These are phyloP conservation scores for Suillus cothurnatus DNA, from an alignment of 768 basidiomycete genomes.

Conservation along the genomic window DNA sequence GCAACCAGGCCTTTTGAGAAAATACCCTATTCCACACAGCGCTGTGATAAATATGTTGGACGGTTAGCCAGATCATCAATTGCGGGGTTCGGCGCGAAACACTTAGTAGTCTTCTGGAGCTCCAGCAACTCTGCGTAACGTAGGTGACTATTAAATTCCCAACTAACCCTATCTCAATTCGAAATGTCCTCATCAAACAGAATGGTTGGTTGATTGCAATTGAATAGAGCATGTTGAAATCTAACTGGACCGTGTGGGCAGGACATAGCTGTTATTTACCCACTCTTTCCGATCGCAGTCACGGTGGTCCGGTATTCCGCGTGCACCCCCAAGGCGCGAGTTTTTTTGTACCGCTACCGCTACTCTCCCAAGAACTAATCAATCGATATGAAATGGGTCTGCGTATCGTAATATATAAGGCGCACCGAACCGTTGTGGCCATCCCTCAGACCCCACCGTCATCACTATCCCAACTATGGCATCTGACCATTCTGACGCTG, in stretches of 20 bases:
- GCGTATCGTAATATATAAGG: background rate
- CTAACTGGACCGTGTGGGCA: background rate
- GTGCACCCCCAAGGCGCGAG: background rate
- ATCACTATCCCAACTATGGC: constrained; percentile 14
- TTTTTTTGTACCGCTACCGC: background rate
- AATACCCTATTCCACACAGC: background rate
- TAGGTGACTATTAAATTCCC: background rate
- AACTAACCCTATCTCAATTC: background rate
- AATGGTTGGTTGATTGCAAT: background rate
- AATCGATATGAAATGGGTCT: background rate
- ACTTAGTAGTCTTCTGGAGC: background rate
- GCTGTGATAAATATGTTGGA: background rate
- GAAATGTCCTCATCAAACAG: background rate
- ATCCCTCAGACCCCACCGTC: background rate
- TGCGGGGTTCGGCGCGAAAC: background rate
- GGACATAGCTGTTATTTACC: background rate
- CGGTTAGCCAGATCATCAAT: background rate
- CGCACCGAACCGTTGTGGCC: background rate
- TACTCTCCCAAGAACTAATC: background rate
- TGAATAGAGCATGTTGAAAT: no score
- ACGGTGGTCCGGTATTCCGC: background rate
- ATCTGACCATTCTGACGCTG: background rate
- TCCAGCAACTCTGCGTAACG: background rate
- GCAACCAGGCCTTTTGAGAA: background rate
- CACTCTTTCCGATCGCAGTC: background rate